A percentile compares a stretch with the other conserved stretches of the same genome.
Conservation (phyloP, 1,139 yeast species). For the Yamadazyma membranifaciens region DNA sequence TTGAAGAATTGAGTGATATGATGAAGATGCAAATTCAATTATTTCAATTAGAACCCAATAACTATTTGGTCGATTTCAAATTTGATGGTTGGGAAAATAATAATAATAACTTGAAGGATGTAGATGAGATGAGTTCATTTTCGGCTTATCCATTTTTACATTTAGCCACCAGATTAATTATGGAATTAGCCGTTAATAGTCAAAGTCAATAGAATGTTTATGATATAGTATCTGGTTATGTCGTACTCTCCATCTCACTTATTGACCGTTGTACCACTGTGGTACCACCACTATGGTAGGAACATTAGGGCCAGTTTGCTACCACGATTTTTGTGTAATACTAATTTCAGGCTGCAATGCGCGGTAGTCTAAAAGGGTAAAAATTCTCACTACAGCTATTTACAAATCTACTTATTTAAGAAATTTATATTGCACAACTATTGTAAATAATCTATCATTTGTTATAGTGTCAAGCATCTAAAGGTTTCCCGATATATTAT, state of each 20-base stretch:
- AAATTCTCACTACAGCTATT: constrained; percentile 1
- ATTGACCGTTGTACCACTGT: too few relatives aligned
- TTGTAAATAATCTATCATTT: too few relatives aligned
- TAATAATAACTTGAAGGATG: constrained; percentile 29
- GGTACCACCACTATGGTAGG: too few relatives aligned
- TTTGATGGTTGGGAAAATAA: constrained; percentile 91
- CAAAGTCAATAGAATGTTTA: constrained; percentile 14
- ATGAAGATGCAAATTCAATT: constrained; percentile 98
- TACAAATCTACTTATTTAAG: constrained; percentile 3
- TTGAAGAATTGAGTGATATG: constrained; percentile 29
- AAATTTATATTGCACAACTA: too few relatives aligned
- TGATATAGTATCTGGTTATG: too few relatives aligned
- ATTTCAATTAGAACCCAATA: constrained; percentile 93
- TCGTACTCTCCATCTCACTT: too few relatives aligned
- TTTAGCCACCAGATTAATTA: constrained; percentile 84
- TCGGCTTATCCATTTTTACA: constrained; percentile 95
- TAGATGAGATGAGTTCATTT: constrained; percentile 78
- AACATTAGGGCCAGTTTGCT: too few relatives aligned
- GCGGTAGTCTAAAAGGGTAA: not conserved
- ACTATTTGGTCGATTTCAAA: constrained; percentile 93
- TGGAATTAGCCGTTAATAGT: constrained; percentile 91
- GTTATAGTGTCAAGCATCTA: too few relatives aligned
- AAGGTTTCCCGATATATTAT: too few relatives aligned
- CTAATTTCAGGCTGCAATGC: not conserved
- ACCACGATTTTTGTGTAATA: constrained; percentile 1